Evolutionary conservation across 495 filamentous ascomycete species (phyloP), one percentile per base, ranked within the genome.

Genomic region (Penicillium canescens): DNA sequence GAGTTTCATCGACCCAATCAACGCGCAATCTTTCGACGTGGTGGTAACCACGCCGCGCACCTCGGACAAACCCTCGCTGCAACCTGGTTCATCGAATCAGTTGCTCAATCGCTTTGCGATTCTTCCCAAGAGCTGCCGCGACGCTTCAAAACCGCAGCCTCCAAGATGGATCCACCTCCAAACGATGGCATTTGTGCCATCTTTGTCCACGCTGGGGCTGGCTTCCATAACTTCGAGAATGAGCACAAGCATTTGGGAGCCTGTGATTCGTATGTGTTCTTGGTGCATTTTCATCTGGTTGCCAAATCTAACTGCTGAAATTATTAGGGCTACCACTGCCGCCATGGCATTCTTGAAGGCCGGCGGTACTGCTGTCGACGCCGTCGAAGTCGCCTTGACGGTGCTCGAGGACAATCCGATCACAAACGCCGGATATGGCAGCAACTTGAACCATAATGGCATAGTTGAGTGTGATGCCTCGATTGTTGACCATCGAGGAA

Each of bases 351-450:
- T 95, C 52, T 76, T 98, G 37, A 84, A 77, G 42, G 82, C 80
- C 63, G 95, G 94, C 4, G 90, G 85, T 14, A 81, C 83, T 42
- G 90, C 92, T 4, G 74, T 94, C 20, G 90, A 97, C 54, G 94
- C 94, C n/a, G 91, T 96, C 26, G 94, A 98, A 68, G 84, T 88
- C 45, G 92, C 95, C 24, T 82, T 98, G 53, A 88, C 84, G 61
- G 77, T 87, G 14, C 80, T 98, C 35, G 94, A 98, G 68, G 89
- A 98, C 63, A 84, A 86, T 41, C 90, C 96, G 58, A 96, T 98
- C 61, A 98, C 95, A 20, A 98, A 98, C 69, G 87, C 92, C 13
- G 94, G 95, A 13, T 97, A 87, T 60, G 95, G 95, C 31, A 98
- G 95, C 73, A 98, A 98, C 62, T 72, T 97, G n/a, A 83, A 86